Percentiles rank a stretch among this genome's conserved stretches.
These are phyloP conservation scores for Hippophae rhamnoides DNA, from an alignment of 306 rosid genomes.

Conservation along the genomic window DNA sequence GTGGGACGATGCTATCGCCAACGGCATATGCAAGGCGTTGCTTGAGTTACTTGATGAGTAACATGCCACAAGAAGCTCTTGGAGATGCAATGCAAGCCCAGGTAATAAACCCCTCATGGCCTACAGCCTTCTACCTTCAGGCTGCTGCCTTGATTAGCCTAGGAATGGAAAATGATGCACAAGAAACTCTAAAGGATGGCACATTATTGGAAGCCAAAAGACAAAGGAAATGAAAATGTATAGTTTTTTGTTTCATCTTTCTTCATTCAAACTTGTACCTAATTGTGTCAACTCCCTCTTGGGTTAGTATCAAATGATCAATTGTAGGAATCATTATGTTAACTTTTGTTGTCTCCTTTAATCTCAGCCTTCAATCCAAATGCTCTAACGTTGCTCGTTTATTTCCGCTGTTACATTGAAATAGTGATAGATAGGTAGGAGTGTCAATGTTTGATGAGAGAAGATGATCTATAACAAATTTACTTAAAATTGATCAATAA, in stretches of 20 bases:
- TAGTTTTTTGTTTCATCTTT: constrained; percentile 24
- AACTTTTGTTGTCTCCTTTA: constrained; percentile 16
- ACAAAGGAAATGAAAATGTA: constrained; percentile 45
- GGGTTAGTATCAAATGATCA: constrained; percentile 15
- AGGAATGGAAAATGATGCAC: constrained; percentile 95
- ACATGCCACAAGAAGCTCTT: constrained; percentile 89
- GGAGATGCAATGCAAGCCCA: constrained; percentile 99
- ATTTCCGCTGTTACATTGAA: constrained; percentile 3
- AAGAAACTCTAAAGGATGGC: constrained; percentile 89
- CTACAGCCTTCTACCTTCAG: constrained; percentile 86
- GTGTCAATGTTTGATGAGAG: too few species aligned
- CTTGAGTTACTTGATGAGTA: constrained; percentile 84
- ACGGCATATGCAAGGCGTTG: constrained; percentile 83
- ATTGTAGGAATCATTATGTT: constrained; percentile 17
- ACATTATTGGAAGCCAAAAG: constrained; percentile 64
- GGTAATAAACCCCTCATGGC: constrained; percentile 76
- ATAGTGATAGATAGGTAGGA: not conserved
- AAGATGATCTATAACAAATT: too few species aligned
- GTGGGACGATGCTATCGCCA: constrained; percentile 91
- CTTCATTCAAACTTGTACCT: constrained; percentile 27
- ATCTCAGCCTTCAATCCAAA: not conserved
- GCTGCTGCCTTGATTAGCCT: constrained; percentile 83
- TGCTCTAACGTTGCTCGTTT: too few species aligned
- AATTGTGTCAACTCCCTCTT: constrained; percentile 21
- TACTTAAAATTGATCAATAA: too few species aligned